Evolutionary conservation across 2,329 filamentous ascomycete species (phyloP).

Genomic region (Diaporthe eres): DNA sequence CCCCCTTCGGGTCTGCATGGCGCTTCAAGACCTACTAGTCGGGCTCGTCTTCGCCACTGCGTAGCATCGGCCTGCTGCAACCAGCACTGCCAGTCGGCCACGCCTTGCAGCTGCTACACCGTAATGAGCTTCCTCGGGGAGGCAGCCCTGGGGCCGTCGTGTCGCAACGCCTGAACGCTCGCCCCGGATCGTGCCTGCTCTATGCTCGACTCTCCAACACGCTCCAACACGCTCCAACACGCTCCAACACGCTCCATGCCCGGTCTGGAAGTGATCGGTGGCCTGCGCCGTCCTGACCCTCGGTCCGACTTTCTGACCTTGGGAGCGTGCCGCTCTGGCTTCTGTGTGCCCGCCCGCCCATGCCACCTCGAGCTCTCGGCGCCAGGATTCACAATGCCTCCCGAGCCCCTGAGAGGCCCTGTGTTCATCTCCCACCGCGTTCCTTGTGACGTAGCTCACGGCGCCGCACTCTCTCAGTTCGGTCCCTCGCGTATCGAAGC

Average conservation of each 20-base stretch:
- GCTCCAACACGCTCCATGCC: not conserved
- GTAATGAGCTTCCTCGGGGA: not conserved
- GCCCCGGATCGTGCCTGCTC: not conserved
- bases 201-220: not conserved
- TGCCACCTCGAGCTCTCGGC: not conserved
- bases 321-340: not conserved
- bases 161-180: not conserved
- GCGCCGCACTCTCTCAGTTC: not conserved
- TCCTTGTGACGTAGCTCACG: not conserved
- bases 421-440: not conserved
- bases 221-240: not conserved
- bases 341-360: not conserved
- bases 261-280: slow-evolving; percentile 1
- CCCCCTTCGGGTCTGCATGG: not conserved
- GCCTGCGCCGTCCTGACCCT: not conserved
- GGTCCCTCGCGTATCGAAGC: not conserved
- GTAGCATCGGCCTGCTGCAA: slow-evolving; percentile 15
- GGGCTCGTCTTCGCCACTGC: slow-evolving; percentile 16
- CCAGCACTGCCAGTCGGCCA: not conserved
- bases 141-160: slow-evolving; percentile 5
- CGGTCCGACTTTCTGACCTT: not conserved
- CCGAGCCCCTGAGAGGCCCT: not conserved
- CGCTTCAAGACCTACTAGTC: not conserved
- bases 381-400: not conserved
- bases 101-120: not conserved